Percentiles rank a stretch among this genome's conserved stretches.
Evolutionary conservation across 2,329 filamentous ascomycete species (phyloP).

Genomic region (Colletotrichum scovillei): DNA sequence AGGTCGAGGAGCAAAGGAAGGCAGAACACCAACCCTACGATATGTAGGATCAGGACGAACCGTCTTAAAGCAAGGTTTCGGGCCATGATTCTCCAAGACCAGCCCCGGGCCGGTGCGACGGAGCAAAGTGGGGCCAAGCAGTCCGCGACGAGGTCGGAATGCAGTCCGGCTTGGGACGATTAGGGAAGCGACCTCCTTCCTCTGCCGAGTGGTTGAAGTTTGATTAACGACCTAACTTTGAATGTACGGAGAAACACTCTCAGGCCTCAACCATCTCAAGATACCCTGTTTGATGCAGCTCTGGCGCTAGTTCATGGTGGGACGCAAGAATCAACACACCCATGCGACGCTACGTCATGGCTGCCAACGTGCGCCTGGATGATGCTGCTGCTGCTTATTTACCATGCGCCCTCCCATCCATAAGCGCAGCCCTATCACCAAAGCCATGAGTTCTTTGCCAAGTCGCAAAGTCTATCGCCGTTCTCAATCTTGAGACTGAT

Average conservation of each 20-base stretch:
- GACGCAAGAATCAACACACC: not conserved
- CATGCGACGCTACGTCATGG: slow-evolving; percentile 27
- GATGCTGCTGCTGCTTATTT: not conserved
- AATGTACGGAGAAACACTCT: too few species aligned
- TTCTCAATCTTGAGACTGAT: not conserved
- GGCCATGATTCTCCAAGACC: not conserved
- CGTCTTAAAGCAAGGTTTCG: not conserved
- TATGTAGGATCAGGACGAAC: too few species aligned
- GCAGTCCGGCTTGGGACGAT: not conserved
- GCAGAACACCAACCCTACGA: too few species aligned
- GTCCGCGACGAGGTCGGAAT: not conserved
- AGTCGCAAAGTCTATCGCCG: not conserved
- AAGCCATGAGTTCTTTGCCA: not conserved
- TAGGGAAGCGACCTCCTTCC: not conserved
- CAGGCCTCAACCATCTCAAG: not conserved
- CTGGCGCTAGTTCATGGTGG: slow-evolving; percentile 16
- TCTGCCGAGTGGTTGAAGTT: too few species aligned
- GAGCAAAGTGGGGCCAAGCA: not conserved
- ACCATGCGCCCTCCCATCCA: not conserved
- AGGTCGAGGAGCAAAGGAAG: too few species aligned
- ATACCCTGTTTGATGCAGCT: not conserved
- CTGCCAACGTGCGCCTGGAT: slow-evolving; percentile 15
- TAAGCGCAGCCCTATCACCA: not conserved
- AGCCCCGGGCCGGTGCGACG: not conserved
- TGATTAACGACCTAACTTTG: too few species aligned